Base-by-base conservation (phyloP, 2,329 filamentous ascomycete genomes). In the Magnaporthiopsis incrustans region DNA sequence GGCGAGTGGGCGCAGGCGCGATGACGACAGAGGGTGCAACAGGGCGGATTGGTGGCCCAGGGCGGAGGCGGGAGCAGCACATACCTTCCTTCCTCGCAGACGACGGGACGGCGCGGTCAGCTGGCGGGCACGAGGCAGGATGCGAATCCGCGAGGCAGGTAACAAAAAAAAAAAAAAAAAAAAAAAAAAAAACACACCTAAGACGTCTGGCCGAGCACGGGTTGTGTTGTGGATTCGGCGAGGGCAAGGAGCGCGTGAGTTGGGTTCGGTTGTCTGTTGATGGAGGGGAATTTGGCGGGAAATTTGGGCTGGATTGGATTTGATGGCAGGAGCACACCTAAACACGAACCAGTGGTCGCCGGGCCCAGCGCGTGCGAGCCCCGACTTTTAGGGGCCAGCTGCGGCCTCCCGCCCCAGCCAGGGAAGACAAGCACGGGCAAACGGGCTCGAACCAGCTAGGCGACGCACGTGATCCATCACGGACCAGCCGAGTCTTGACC, bases 11-110 rank as follows among this genome's bases (percentile, higher is more conserved):
- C 68, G 69, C 67, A 67, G 68, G 66, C 64, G 66, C 66, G 67
- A 71, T 71, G 70, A 71, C 70, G 70, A 69, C 67, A 71, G 68
- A 63, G 66, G 67, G 64, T 60, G 64, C 44, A 57, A 38, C 56
- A 59, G 35, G 32, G 57, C 53, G 60, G 25, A 56, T 61, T 61
- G 27, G 60, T 30, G 26, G 60, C 60, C 44, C 26, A 44, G 35
- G 60, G 50, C 60, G 25, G 60, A 61, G 44, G 44, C 60, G 22
- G 38, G 18, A 30, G 60, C 14, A 35, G 35, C 33, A 64, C 60
- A 53, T 61, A 62, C 63, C 60, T 59, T 53, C 63, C 60, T 59
- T 53, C 25, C 22, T 44, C 33, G 38, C 27, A 38, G 27, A 22
- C 25, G 25, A 27, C 60, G 30, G 26, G 12, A 44, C 18, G 58